Percentiles rank a stretch among this genome's conserved stretches.
Evolutionary conservation across 179 eudicot species (phyloP).

Genomic region (Nepenthes alata): DNA sequence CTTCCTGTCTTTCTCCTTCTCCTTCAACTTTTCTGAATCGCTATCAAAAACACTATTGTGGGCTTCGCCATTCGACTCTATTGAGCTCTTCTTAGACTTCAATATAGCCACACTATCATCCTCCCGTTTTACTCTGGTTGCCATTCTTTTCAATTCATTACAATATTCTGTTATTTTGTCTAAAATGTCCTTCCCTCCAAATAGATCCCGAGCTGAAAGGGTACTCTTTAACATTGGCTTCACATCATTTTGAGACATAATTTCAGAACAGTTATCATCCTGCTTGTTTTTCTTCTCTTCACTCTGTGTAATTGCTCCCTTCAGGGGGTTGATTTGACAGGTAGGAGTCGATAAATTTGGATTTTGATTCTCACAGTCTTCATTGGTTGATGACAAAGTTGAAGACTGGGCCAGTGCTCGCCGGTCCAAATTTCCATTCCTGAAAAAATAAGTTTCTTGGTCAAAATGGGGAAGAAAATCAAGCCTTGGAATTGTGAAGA

Average conservation of each 20-base stretch:
- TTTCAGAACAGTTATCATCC: conserved; percentile 15
- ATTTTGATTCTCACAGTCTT: conserved; percentile 64
- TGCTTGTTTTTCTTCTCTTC: conserved; percentile 24
- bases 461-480: too few relatives aligned
- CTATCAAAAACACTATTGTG: not conserved
- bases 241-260: conserved; percentile 14
- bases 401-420: conserved; percentile 21
- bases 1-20: too few relatives aligned
- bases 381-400: conserved; percentile 7
- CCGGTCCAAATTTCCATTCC: conserved; percentile 62
- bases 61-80: conserved; percentile 2
- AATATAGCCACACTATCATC: conserved; percentile 16
- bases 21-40: not conserved
- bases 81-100: conserved; percentile 6
- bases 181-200: conserved; percentile 56
- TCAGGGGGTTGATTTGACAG: conserved; percentile 20
- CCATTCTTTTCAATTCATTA: conserved; percentile 64
- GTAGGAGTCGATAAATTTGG: conserved; percentile 42
- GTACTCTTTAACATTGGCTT: conserved; percentile 43
- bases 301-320: conserved; percentile 42
- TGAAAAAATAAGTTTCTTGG: conserved; percentile 5
- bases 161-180: conserved; percentile 64
- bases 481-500: too few relatives aligned
- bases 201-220: conserved; percentile 58
- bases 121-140: conserved; percentile 28